Percentiles rank a stretch among this genome's conserved stretches.
Evolutionary conservation across 2,329 filamentous ascomycete genomes (phyloP).

Genomic region (Raffaelea arxii): DNA sequence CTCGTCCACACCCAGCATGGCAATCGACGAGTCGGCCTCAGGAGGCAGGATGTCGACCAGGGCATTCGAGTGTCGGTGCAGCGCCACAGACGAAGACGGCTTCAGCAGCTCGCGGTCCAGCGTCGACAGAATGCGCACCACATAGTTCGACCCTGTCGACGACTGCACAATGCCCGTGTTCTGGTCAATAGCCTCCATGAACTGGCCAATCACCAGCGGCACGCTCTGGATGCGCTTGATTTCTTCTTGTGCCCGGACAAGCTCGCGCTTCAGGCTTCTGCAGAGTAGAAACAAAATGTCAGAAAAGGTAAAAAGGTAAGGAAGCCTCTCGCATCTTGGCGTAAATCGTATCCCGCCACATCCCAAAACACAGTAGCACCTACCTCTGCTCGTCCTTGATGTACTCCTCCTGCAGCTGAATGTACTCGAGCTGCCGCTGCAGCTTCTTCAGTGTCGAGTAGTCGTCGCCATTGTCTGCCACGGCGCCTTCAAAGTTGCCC

Average conservation of each 20-base stretch:
- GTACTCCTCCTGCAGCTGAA: constrained; percentile 97
- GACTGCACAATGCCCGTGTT: constrained; percentile 99
- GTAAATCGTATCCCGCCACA: too few species aligned
- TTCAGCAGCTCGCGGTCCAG: constrained; percentile 97
- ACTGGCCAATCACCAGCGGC: constrained; percentile 94
- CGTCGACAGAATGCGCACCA: constrained; percentile 94
- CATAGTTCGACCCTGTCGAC: constrained; percentile 96
- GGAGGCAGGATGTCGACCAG: constrained; percentile 98
- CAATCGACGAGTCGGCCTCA: constrained; percentile 96
- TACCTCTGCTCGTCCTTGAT: constrained; percentile 99
- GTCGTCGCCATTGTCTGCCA: constrained; percentile 76
- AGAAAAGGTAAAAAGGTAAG: constrained; percentile 1
- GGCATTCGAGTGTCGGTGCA: constrained; percentile 96
- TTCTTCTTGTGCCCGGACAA: constrained; percentile 95
- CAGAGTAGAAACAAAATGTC: not conserved
- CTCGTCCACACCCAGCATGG: constrained; percentile 92
- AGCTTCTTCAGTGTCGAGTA: constrained; percentile 95
- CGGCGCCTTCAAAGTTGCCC: constrained; percentile 78
- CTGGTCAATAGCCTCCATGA: constrained; percentile 99
- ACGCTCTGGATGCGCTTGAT: constrained; percentile 99
- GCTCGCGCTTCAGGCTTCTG: constrained; percentile 91
- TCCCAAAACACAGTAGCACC: constrained; percentile 11
- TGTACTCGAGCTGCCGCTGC: constrained; percentile 94
- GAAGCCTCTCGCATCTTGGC: too few species aligned
- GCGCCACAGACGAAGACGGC: constrained; percentile 91